Evolutionary conservation across 371 early-diverging fungal genomes (phyloP).

Genomic region (Coemansia sp.): DNA sequence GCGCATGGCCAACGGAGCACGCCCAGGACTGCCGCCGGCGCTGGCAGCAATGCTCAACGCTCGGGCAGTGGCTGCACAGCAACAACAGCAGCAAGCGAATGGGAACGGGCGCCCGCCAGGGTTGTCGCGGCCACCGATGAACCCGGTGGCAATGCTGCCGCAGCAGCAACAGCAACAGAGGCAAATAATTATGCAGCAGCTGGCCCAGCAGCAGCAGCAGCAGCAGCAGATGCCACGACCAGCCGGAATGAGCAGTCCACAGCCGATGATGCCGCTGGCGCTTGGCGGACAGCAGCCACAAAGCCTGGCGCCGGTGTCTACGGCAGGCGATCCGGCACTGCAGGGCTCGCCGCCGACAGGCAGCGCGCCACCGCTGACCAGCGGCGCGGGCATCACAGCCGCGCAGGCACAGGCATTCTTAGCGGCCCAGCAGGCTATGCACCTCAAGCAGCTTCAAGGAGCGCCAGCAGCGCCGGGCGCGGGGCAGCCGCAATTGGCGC

Average conservation of each 20-base stretch:
- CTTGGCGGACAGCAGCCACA: constrained; percentile 20
- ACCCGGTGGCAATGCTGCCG: constrained; percentile 14
- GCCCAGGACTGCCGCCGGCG: constrained; percentile 37
- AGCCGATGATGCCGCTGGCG: constrained; percentile 10
- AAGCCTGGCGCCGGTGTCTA: constrained; percentile 9
- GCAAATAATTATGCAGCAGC: constrained; percentile 36
- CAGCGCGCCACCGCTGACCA: background rate
- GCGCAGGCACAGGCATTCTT: constrained; percentile 35
- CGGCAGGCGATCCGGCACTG: background rate
- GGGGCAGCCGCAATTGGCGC: constrained; percentile 40
- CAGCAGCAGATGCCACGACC: constrained; percentile 4
- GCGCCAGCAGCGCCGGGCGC: constrained; percentile 1
- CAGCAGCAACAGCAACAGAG: constrained; percentile 30
- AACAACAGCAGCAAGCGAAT: constrained; percentile 20
- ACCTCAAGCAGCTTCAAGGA: constrained; percentile 26
- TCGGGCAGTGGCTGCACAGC: constrained; percentile 13
- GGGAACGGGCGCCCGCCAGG: constrained; percentile 13
- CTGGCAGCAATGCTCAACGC: constrained; percentile 40
- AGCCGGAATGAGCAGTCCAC: constrained; percentile 3
- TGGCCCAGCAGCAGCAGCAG: constrained; percentile 26
- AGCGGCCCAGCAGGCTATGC: constrained; percentile 34
- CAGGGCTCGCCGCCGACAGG: background rate
- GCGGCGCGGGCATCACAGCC: constrained; percentile 10
- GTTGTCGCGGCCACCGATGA: constrained; percentile 18
- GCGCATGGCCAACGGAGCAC: constrained; percentile 33